Base-by-base conservation (phyloP, 2,329 filamentous ascomycete species). In the Aspergillus sclerotialis region DNA sequence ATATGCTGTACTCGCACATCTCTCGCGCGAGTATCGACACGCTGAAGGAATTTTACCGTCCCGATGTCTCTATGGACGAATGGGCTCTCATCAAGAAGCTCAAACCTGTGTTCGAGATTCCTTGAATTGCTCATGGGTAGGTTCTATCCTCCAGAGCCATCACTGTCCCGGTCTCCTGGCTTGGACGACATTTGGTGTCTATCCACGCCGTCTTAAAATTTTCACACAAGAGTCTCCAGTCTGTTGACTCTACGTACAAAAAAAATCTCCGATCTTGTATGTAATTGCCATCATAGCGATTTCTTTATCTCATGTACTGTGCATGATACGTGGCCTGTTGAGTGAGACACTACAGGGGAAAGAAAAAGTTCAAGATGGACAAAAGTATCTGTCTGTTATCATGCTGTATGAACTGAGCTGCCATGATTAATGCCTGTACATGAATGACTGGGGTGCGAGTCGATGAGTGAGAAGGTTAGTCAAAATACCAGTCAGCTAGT, bases 31-130 rank as follows among this genome's bases (percentile, higher is more conserved):
- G 84, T 55, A 98, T 98, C 61, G 86, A 98, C 65, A 88, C 82
- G 7, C 76, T 98, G 45, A 98, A 98, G 75, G 86, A 95, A 58
- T 95, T 87, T 61, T 98, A 95, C 69, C 75, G 89, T 37, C 70
- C 78, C 38, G 89, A 95, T 40, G 86, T 95, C 27, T 76, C 75
- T 31, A 90, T 84, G 65, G 92, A 96, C 8, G 92, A 98, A 68
- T 98, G 92, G 92, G 73, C 78, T 55, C 72, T 98, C 45, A 87
- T 98, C 56, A 85, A 90, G 65, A 94, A 94, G 75, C 70, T 98
- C 58, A 98, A 98, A 78, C 80, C 85, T 26, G 59, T 94, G 48
- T 95, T 96, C 59, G 92, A 96, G 64, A 84, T 95, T 63, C 72
- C 73, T 52, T 88, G 75, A 69, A 39, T 33, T 32, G 17, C 16